Evolutionary conservation across 2,329 filamentous ascomycete species (phyloP), one percentile per base, ranked within the genome.

Genomic region (Stachybotrys chartarum): DNA sequence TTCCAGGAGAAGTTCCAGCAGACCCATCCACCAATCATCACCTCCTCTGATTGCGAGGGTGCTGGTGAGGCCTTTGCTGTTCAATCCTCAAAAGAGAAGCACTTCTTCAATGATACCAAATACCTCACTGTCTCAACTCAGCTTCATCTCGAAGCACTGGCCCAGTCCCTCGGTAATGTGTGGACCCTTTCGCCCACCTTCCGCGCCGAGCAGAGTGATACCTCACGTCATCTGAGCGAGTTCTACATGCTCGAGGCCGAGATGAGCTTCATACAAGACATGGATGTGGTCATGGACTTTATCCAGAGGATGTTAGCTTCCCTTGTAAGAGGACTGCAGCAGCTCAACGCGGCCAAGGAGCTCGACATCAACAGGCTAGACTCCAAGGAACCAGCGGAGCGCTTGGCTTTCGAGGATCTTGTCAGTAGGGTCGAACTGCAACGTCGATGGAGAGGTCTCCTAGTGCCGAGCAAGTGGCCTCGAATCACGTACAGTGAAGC

Each of bases 241-340:
- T 97, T 99, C 66, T 97, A 97, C 74, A 97, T 99, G 94, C 82
- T 99, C 3, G 94, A 99, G 72, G 92, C 87, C 16, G 94, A 99
- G 71, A 77, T 92, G 68, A 87, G 85, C 64, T 96, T 96, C 68
- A 82, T 87, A 47, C 79, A 88, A 50, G 75, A 84, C 59, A 77
- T 96, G 60, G 75, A 80, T 32, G 75, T 81, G 30, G 78, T 99
- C 62, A 94, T 96, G 81, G 78, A 86, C 55, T 71, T 93, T n/a
- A 82, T 91, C 2, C 91, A 97, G 70, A 78, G 85, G 54, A 85
- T 96, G 80, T 76, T 97, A 52, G 82, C 83, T 47, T 75, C 76
- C 68, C 60, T 81, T 60, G 65, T 65, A 56, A 72, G 60, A 11
- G 69, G 69, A 12, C 63, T 82, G 59, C 68, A 66, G 55, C 64